Conservation (phyloP, 2,329 filamentous ascomycete genomes). For the Clonostachys sp. region DNA sequence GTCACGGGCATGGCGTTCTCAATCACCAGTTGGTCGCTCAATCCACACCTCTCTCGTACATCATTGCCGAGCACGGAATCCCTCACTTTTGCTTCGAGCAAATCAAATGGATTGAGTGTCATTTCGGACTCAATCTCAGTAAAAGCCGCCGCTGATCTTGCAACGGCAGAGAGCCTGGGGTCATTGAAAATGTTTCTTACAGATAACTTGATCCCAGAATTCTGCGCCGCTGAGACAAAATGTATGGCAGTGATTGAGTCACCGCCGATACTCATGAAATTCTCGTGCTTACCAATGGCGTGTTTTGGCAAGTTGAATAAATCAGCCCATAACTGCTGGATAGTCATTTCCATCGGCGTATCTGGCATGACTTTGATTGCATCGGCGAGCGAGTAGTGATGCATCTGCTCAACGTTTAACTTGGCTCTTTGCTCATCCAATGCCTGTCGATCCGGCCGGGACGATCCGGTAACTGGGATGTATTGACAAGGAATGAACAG, state of each 20-base stretch:
- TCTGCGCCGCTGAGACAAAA: slow-evolving; percentile 1
- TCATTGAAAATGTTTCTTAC: slow-evolving; percentile 1
- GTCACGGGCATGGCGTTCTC: slow-evolving; percentile 29
- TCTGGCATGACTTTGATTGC: background rate
- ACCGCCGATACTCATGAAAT: slow-evolving; percentile 15
- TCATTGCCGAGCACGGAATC: background rate
- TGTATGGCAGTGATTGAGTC: slow-evolving; percentile 21
- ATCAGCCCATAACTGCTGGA: background rate
- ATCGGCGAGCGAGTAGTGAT: background rate
- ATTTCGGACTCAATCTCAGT: background rate
- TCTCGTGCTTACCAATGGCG: background rate
- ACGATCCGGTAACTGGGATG: slow-evolving; percentile 10
- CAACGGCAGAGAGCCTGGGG: background rate
- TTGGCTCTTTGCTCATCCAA: background rate
- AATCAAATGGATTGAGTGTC: background rate
- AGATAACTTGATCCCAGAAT: background rate
- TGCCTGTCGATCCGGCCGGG: slow-evolving; percentile 3
- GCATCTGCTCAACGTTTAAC: background rate
- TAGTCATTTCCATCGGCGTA: background rate
- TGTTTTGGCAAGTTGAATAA: background rate
- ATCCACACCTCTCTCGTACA: background rate
- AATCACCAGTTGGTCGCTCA: slow-evolving; percentile 3
- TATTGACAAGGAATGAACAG: slow-evolving; percentile 9
- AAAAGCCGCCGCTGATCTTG: background rate
- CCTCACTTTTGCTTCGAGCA: background rate